These are phyloP conservation scores for Dioszegia aurantiaca DNA, from an alignment of 768 basidiomycete species.

Conservation along the genomic window DNA sequence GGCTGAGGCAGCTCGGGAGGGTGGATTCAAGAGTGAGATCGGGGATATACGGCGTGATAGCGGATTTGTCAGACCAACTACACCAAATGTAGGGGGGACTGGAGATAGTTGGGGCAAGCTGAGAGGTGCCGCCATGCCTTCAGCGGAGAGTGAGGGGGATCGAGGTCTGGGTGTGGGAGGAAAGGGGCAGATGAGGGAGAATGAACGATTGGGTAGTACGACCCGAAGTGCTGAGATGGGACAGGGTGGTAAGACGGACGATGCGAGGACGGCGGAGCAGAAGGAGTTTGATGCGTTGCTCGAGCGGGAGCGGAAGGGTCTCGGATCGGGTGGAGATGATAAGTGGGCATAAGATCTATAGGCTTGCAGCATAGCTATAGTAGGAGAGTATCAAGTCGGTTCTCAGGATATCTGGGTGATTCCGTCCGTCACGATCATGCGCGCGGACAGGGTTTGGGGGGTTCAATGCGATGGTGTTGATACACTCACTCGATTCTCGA, in stretches of 20 bases:
- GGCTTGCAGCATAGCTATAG: too few relatives aligned
- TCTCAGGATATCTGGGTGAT: too few relatives aligned
- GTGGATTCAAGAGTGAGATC: neutral
- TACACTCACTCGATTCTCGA: too few relatives aligned
- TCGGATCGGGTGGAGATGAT: constrained; percentile 8
- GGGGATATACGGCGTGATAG: constrained; percentile 5
- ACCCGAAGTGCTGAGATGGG: constrained; percentile 3
- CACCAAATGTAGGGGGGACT: neutral
- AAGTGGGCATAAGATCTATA: constrained; percentile 12
- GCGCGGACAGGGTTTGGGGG: too few relatives aligned
- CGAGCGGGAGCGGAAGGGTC: constrained; percentile 36
- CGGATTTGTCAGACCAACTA: neutral
- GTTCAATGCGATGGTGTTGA: too few relatives aligned
- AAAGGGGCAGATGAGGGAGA: constrained; percentile 9
- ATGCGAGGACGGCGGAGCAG: constrained; percentile 31
- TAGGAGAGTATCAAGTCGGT: too few relatives aligned
- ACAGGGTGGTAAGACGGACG: constrained; percentile 12
- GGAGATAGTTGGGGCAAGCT: constrained; percentile 14
- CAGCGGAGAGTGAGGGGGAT: constrained; percentile 2
- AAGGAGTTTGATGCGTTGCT: constrained; percentile 43
- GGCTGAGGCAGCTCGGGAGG: constrained; percentile 1
- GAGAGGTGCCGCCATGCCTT: constrained; percentile 4
- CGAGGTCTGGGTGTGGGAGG: constrained; percentile 1
- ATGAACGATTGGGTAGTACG: neutral
- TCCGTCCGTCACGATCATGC: too few relatives aligned